phyloP scores from a whole-genome alignment of 2,329 filamentous ascomycete genomes.

The Clonostachys solani region DNA sequence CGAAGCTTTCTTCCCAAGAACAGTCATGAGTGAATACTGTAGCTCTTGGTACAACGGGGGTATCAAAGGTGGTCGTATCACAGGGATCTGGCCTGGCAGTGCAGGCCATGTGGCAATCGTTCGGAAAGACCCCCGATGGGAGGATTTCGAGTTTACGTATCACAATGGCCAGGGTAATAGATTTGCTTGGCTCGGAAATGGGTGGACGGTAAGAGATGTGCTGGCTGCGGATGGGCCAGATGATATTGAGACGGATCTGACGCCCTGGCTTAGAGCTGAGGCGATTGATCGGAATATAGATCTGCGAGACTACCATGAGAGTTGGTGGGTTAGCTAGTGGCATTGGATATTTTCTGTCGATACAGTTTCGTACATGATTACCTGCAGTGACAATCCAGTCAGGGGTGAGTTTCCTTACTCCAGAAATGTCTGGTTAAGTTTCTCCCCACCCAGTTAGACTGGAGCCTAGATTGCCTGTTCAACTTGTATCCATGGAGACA shows the following conservation, averaged over 20 bases:
- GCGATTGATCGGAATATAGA: constrained; percentile 48
- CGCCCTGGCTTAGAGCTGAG: constrained; percentile 49
- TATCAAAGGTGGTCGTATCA: constrained; percentile 55
- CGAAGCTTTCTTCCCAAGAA: constrained; percentile 49
- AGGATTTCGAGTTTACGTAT: constrained; percentile 49
- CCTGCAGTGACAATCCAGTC: too few relatives aligned
- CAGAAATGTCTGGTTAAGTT: too few relatives aligned
- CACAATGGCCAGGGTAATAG: constrained; percentile 36
- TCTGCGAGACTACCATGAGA: constrained; percentile 60
- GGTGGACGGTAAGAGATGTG: constrained; percentile 56
- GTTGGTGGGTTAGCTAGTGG: constrained; percentile 48
- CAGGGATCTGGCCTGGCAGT: constrained; percentile 67
- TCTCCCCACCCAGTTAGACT: too few relatives aligned
- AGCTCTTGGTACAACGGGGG: constrained; percentile 71
- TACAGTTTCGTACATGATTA: too few relatives aligned
- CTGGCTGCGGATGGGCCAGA: too few relatives aligned
- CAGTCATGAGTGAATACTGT: constrained; percentile 57
- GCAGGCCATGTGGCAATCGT: constrained; percentile 58
- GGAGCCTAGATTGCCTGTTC: too few relatives aligned
- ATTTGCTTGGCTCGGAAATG: constrained; percentile 64
- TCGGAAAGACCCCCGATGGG: constrained; percentile 48
- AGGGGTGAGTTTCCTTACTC: too few relatives aligned
- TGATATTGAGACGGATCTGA: constrained; percentile 53
- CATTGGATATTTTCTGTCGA: too few relatives aligned
- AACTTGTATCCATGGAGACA: too few relatives aligned